Conservation (phyloP, 2,329 filamentous ascomycete species). For the Botrytis squamosa region DNA sequence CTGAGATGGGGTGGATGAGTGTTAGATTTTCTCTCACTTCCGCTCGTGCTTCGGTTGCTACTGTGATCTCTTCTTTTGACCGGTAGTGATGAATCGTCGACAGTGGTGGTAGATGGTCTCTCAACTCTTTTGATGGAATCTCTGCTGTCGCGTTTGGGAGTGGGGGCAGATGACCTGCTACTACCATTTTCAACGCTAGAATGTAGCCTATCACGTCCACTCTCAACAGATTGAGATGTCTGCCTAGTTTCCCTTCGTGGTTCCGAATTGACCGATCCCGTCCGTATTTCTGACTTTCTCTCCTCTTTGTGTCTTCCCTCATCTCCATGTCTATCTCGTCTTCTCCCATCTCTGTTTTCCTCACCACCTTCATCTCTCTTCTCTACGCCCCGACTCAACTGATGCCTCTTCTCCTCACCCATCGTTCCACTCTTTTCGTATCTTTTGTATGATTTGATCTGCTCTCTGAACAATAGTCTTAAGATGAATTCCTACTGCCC, state of each 20-base stretch:
- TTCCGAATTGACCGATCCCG: not conserved
- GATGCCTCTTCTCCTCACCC: not conserved
- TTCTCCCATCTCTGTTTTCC: not conserved
- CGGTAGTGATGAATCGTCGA: not conserved
- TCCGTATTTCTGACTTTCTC: not conserved
- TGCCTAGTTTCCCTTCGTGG: not conserved
- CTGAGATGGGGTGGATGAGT: not conserved
- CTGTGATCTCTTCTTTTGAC: not conserved
- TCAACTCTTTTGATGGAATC: not conserved
- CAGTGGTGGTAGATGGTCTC: not conserved
- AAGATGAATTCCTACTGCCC: not conserved
- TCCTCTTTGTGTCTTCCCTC: not conserved
- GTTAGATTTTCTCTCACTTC: not conserved
- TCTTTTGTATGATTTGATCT: accelerated
- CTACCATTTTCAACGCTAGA: not conserved
- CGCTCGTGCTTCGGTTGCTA: not conserved
- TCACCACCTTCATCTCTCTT: not conserved
- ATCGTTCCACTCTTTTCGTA: not conserved
- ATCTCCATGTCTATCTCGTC: not conserved
- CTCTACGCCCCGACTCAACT: not conserved
- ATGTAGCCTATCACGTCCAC: not conserved
- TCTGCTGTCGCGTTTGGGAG: not conserved
- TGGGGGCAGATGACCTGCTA: not conserved
- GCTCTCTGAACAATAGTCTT: not conserved
- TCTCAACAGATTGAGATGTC: not conserved